Base-by-base conservation (phyloP, 371 early-diverging fungal species). In the Catenaria anguillulae region DNA sequence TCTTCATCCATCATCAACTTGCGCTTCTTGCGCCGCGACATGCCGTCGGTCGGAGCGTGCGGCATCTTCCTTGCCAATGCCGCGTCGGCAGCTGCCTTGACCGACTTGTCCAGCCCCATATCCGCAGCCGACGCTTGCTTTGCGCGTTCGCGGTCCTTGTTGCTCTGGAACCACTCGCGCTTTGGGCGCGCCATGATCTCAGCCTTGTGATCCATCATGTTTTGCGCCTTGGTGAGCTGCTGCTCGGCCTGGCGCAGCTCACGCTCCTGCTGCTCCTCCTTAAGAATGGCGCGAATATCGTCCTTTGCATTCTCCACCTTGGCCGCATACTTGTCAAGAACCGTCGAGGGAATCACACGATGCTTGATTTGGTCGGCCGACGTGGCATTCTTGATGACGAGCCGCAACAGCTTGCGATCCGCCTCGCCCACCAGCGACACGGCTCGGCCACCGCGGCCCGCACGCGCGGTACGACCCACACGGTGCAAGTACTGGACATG, bases 401-500 rank as follows among this genome's bases (percentile, higher is more conserved):
- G 71, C 66, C 93, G 93, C n/a, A 98, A 74, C 68, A 98, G 76
- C 66, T 87, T 86, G 55, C 98, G 86, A 67, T 95, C 97, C 17
- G 78, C 67, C 72, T 98, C 97, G 64, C 90, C 90, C 1, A 93
- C 88, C 46, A 97, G 73, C 5, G 89, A 88, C 19, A 97, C 88
- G 19, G 95, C 81, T 19, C 88, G 78, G 68, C 97, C 97, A 52
- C 73, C 78, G 36, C 86, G 80, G 15, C 87, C 90, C 48, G 92
- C 99, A 83, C 99, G 87, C 31, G 98, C 99, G 17, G 99, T 99
- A 75, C 99, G 86, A 65, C 99, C 99, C 43, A 98, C 92, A 69
- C 99, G 82, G 77, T 99, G 99, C 62, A 98, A 83, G 73, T 99
- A 99, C 70, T 91, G 89, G 52, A 88, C 83, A 73, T 93, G 93